Conservation (phyloP, 768 basidiomycete species). For the Mycena galopus region DNA sequence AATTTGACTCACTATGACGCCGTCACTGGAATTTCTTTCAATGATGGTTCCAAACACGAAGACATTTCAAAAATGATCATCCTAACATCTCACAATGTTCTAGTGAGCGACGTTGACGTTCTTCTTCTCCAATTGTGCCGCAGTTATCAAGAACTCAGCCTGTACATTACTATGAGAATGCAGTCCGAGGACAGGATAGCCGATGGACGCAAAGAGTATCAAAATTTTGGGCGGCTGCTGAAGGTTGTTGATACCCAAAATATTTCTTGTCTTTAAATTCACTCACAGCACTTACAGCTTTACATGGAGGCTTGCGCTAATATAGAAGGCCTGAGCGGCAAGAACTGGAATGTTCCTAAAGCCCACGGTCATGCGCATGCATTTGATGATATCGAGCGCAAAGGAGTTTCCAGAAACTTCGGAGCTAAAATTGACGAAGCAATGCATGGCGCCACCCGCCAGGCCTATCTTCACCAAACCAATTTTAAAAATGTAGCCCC, state of each 20-base stretch:
- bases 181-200: neutral
- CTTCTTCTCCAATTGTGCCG: neutral
- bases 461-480: conserved; percentile 41
- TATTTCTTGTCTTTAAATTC: neutral
- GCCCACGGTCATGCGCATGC: neutral
- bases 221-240: neutral
- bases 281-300: neutral
- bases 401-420: neutral
- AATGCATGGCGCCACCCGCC: conserved; percentile 45
- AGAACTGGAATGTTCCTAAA: neutral
- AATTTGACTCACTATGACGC: neutral
- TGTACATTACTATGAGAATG: neutral
- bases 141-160: neutral
- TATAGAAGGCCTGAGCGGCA: neutral
- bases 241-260: neutral
- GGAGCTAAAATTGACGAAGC: conserved; percentile 40
- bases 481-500: conserved; percentile 50
- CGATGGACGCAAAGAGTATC: neutral
- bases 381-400: neutral
- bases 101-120: neutral
- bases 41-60: conserved; percentile 51
- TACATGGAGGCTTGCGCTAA: neutral
- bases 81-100: neutral
- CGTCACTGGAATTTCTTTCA: conserved; percentile 44
- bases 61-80: conserved; percentile 46